phyloP scores from a whole-genome alignment of 208 protist genomes.

The Wallacemonas collosoma region DNA sequence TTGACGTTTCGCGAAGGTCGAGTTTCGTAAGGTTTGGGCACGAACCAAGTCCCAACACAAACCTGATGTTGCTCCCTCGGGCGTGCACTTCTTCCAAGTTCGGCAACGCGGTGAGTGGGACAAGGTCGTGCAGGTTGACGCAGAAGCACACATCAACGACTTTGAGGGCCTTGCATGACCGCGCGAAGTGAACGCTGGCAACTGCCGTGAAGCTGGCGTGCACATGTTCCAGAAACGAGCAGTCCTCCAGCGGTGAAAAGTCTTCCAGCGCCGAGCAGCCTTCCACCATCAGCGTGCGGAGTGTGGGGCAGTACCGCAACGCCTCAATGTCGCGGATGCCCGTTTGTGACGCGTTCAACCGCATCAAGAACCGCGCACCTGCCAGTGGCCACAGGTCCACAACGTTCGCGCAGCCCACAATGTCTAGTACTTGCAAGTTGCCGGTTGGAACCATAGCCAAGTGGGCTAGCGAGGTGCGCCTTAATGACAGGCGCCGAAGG shows the following conservation, averaged over 20 bases:
- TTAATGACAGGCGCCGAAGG: slow-evolving; percentile 12
- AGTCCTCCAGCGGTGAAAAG: not conserved
- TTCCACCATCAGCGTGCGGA: not conserved
- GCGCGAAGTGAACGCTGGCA: not conserved
- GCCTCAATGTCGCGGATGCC: not conserved
- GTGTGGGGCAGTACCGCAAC: not conserved
- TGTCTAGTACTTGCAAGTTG: slow-evolving; percentile 3
- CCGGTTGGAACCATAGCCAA: not conserved
- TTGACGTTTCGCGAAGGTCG: not conserved
- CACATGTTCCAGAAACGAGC: not conserved
- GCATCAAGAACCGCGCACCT: not conserved
- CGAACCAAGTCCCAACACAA: not conserved
- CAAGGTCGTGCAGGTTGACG: not conserved
- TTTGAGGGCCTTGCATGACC: not conserved
- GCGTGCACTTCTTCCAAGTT: not conserved
- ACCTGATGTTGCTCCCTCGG: not conserved
- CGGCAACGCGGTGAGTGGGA: not conserved
- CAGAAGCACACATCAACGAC: slow-evolving; percentile 1
- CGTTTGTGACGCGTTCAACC: not conserved
- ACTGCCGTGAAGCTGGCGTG: not conserved
- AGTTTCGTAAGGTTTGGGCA: not conserved
- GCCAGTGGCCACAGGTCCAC: not conserved
- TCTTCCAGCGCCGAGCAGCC: not conserved
- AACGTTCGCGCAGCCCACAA: not conserved
- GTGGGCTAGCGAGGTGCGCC: not conserved